Base-by-base conservation (phyloP, 495 filamentous ascomycete species). In the Penicillium paxilli region DNA sequence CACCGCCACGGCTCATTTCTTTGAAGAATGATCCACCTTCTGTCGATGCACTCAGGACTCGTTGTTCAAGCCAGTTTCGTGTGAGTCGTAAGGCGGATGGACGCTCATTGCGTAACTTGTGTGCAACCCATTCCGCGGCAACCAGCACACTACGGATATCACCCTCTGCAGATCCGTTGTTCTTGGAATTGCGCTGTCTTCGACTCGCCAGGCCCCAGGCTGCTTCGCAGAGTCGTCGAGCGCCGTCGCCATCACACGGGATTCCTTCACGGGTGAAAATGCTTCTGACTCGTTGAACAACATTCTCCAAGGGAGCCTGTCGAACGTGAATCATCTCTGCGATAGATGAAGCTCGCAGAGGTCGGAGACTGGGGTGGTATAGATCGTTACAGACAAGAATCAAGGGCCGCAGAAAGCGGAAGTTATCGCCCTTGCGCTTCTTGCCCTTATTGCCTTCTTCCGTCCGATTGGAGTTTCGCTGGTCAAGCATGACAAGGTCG, bases 321-420 rank as follows among this genome's bases (percentile, higher is more conserved):
- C 93, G 87, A 40, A 96, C 86, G 68, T 94, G 89, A n/a, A 98
- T 87, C 26, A 96, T 83, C 68, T 98, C 94, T 2, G 93, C 94
- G 28, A 88, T 72, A 16, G 80, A 83, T 0, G 90, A 90, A 49
- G 89, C 85, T 23, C 94, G 83, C 16, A 98, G 80, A 17, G 89
- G 90, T 10, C 90, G 83, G 22, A 98, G 80, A 49, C 91, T 89
- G 20, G 94, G 83, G 61, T 95, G 90, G 67, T 98, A 98, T n/a
- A 96, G 82, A 70, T 98, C 94, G 55, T 98, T 98, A 79, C 94
- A 98, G 52, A 98, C 91, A 23, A 97, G 71, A 52, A 98, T 91
- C 28, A 98, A 76, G 0, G 94, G 94, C 44, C 94, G 82, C 70
- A 92, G 80, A 48, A 96, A 81, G 23, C 86, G 81, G 67, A 98